A percentile compares a stretch with the other conserved stretches of the same genome.
Conservation (phyloP, 495 filamentous ascomycete species). For the Penicillium egyptiacum region DNA sequence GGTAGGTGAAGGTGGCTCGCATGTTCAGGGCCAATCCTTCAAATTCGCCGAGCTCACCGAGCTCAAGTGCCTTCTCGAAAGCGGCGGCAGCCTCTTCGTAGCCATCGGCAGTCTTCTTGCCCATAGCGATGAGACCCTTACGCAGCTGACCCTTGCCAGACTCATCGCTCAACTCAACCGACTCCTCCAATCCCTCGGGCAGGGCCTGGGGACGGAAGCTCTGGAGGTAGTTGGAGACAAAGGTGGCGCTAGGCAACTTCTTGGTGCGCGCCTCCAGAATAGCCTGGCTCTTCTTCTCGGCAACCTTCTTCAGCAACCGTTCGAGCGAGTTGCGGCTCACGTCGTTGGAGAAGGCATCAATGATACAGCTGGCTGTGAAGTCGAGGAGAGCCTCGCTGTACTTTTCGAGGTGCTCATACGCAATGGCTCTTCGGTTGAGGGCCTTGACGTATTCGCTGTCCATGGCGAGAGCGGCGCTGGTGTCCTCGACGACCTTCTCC, state of each 20-base stretch:
- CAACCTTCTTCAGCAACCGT: constrained; percentile 92
- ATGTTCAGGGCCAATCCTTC: constrained; percentile 94
- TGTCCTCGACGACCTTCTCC: constrained; percentile 97
- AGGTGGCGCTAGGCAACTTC: constrained; percentile 89
- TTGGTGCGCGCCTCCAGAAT: constrained; percentile 78
- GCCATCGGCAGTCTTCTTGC: constrained; percentile 79
- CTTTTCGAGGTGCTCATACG: constrained; percentile 87
- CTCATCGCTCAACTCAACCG: constrained; percentile 69
- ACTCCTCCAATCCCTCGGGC: constrained; percentile 80
- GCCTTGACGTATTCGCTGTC: constrained; percentile 98
- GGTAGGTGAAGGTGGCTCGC: constrained; percentile 91
- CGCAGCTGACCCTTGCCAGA: constrained; percentile 83
- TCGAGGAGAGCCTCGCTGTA: constrained; percentile 95
- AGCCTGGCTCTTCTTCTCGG: constrained; percentile 83
- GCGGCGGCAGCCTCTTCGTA: constrained; percentile 83
- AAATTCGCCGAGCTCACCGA: constrained; percentile 71
- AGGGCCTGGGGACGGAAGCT: constrained; percentile 84
- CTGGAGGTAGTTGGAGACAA: constrained; percentile 97
- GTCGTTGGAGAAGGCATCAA: constrained; percentile 92
- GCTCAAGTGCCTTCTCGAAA: constrained; percentile 84
- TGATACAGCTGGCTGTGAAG: constrained; percentile 98
- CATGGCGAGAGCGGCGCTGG: constrained; percentile 86
- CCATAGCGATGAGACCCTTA: constrained; percentile 76
- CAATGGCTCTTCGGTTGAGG: constrained; percentile 90
- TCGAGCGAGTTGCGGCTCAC: constrained; percentile 85